Base-by-base conservation (phyloP, 805 yeast genomes). In the Kazachstania psychrophila region DNA sequence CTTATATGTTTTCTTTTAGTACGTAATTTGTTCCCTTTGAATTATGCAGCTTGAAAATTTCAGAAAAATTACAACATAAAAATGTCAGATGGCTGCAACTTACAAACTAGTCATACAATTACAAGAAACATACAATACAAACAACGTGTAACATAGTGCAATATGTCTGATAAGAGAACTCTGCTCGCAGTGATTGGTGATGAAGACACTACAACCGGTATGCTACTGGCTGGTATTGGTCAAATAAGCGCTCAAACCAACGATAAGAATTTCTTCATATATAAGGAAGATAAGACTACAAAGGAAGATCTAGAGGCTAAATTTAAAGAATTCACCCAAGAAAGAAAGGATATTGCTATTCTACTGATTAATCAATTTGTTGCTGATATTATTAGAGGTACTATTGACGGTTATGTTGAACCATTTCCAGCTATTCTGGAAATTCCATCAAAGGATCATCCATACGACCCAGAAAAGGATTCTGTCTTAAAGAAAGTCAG, bases 391-490 rank as follows among this genome's bases (percentile, higher is more conserved):
- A 89, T 92, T 39, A 73, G 98, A 61, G 70, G 70, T 47, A 71
- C 72, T 46, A 86, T 92, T 31, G 98, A 92, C 52, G 70, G 74
- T 33, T 92, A 73, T 64, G 77, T 94, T 13, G 75, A 78, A 45
- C 95, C 98, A 9, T 92, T 92, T 63, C 98, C 98, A 7, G 96
- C 98, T 3, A 76, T 92, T 33, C 69, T 92, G 54, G 98, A 92
- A 64, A 92, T 92, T 44, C 98, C 98, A 19, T 86, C 96, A 12
- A 92, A 92, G 67, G 98, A 92, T 56, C 97, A 92, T 60, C 97
- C 98, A 16, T 92, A 92, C 60, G 94, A 92, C 60, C 98, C 98
- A 15, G 97, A 89, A 60, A 92, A 89, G 75, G 98, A 92, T 62
- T 81, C 95, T 15, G 87, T 92, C 28, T 71, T 92, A 62, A 79